Conservation (phyloP, 495 filamentous ascomycete species). For the Rhizodiscina lignyota region DNA sequence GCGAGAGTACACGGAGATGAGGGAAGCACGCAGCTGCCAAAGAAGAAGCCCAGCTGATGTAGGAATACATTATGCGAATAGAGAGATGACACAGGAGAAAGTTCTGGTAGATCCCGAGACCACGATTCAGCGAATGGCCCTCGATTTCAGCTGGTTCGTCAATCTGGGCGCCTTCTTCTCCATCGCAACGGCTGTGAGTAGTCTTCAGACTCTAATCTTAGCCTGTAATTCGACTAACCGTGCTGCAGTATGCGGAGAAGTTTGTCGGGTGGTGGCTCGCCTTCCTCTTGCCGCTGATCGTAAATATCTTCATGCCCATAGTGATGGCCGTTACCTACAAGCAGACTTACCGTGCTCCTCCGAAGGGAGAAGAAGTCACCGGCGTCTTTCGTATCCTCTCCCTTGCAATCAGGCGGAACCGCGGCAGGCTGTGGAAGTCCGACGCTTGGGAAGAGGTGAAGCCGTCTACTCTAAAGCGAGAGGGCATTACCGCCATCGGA, state of each 20-base stretch:
- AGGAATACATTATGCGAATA: too few species aligned
- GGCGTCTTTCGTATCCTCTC: slow-evolving; percentile 45
- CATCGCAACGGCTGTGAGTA: slow-evolving; percentile 46
- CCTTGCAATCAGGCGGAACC: slow-evolving; percentile 41
- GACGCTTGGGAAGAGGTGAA: slow-evolving; percentile 50
- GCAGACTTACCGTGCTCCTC: slow-evolving; percentile 38
- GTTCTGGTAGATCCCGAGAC: slow-evolving; percentile 62
- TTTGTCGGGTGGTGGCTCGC: slow-evolving; percentile 58
- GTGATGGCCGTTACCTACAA: slow-evolving; percentile 29
- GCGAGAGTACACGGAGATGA: slow-evolving; percentile 29
- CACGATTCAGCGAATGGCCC: slow-evolving; percentile 58
- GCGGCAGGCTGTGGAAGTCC: slow-evolving; percentile 35
- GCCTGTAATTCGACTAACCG: too few species aligned
- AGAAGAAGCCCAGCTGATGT: too few species aligned
- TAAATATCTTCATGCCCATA: slow-evolving; percentile 29
- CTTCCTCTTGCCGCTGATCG: slow-evolving; percentile 50
- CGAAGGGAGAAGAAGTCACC: slow-evolving; percentile 43
- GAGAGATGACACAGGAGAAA: slow-evolving; percentile 45
- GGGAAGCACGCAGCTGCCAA: too few species aligned
- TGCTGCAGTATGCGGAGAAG: slow-evolving; percentile 47
- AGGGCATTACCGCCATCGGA: slow-evolving; percentile 25
- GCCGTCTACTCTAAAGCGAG: slow-evolving; percentile 36
- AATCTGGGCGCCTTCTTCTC: slow-evolving; percentile 60
- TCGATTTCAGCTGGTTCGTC: slow-evolving; percentile 50
- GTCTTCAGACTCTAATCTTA: too few species aligned